Evolutionary conservation across 140 eudicot species (phyloP), one percentile per base, ranked within the genome.

Genomic region (Oenanthe javanica): DNA sequence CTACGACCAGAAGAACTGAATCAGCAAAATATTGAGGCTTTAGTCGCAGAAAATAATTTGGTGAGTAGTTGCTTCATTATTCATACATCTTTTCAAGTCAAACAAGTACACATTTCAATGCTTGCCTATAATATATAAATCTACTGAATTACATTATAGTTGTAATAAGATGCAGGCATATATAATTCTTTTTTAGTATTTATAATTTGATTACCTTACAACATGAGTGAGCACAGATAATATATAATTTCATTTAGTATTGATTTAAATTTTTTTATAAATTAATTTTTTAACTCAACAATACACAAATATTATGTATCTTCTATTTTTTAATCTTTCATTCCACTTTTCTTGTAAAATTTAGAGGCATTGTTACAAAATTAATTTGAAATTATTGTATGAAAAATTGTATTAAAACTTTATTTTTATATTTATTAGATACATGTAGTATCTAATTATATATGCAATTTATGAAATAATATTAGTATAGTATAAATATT

Each of bases 1-100:
- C 92, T 94, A 75, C 92, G 97, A 70, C 98, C 98, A 36, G 98
- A 94, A 89, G 98, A 94, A 77, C 76, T 94, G 87, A 94, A 94
- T 83, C 98, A 94, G 85, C 98, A 94, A 84, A 94, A 94, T 77
- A 89, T 94, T 38, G 98, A 94, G 84, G 98, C 98, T 84, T 88
- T 94, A 79, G 98, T 94, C 77, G 98, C 98, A 18, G 97, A 92
- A 83, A 89, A 91, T 83, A 88, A 94, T 80, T 90, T 92, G 97
- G 98, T 90, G 88, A 14, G 77, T 64, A 9, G 75, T 83, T 1
- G 19, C 48, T 43, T 46, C 38, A 73, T 84, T 4, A 81, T 73
- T 69, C 81, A 70, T 72, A 72, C 75, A 77, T 76, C 78, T 42
- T 80, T 14, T 47, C 75, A 47, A 51, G 74, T 23, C 23, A 67